Conservation (phyloP, 441 rosid genomes). For the Adansonia madagascariensis region DNA sequence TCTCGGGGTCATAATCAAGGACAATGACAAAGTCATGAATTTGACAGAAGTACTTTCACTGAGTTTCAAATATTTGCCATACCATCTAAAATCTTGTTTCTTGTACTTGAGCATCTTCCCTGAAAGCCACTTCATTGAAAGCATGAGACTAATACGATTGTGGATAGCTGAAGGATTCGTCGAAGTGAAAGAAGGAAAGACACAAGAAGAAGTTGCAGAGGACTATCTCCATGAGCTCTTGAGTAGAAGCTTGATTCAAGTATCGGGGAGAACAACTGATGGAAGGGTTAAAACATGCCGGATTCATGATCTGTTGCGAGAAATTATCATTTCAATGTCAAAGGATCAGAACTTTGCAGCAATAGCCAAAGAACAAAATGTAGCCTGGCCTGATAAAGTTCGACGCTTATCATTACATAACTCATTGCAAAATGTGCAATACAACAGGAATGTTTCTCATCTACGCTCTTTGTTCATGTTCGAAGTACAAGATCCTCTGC, state of each 20-base stretch:
- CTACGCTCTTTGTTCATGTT: slow-evolving; percentile 51
- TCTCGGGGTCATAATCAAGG: slow-evolving; percentile 30
- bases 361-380: slow-evolving; percentile 33
- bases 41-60: slow-evolving; percentile 34
- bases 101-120: slow-evolving; percentile 38
- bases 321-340: slow-evolving; percentile 31
- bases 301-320: slow-evolving; percentile 34
- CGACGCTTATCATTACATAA: slow-evolving; percentile 21
- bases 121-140: slow-evolving; percentile 25
- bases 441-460: slow-evolving; percentile 24
- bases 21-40: slow-evolving; percentile 26
- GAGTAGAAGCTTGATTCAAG: slow-evolving; percentile 35
- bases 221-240: slow-evolving; percentile 32
- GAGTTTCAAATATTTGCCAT: slow-evolving; percentile 40
- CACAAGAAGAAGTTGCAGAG: slow-evolving; percentile 40
- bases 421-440: slow-evolving; percentile 21
- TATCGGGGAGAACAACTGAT: slow-evolving; percentile 15
- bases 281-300: slow-evolving; percentile 28
- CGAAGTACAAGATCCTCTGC: slow-evolving; percentile 24
- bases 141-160: slow-evolving; percentile 18
- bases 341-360: slow-evolving; percentile 34
- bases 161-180: slow-evolving; percentile 42
- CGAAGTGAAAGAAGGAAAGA: slow-evolving; percentile 26
- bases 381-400: slow-evolving; percentile 31
- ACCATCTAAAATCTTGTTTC: slow-evolving; percentile 1